A percentile compares a stretch with the other conserved stretches of the same genome.
phyloP scores from a whole-genome alignment of 345 rosid genomes.

The Mercurialis annua region DNA sequence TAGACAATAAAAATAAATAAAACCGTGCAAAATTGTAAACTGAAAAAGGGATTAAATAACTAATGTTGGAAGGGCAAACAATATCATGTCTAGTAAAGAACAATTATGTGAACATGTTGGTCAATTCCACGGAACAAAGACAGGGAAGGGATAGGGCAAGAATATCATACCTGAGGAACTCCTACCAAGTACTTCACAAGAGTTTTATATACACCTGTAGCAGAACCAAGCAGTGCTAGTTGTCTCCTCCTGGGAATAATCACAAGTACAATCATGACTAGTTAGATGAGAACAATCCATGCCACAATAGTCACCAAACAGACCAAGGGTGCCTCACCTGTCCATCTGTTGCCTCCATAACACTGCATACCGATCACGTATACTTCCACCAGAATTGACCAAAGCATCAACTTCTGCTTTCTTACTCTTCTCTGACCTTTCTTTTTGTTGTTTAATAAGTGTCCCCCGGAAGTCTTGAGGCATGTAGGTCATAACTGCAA shows the following conservation, averaged over 20 bases:
- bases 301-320: constrained; percentile 14
- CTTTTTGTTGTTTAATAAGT: constrained; percentile 80
- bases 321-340: constrained; percentile 44
- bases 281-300: constrained; percentile 16
- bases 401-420: constrained; percentile 90
- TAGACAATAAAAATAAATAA: not conserved
- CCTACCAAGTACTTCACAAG: constrained; percentile 97
- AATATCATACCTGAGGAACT: constrained; percentile 80
- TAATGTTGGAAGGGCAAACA: not conserved
- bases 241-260: constrained; percentile 71
- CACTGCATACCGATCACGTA: constrained; percentile 72
- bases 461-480: constrained; percentile 99
- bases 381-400: constrained; percentile 72
- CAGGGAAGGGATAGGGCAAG: not conserved
- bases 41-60: not conserved
- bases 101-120: constrained; percentile 1
- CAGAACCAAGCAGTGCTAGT: constrained; percentile 95
- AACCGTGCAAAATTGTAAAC: not conserved
- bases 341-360: constrained; percentile 98
- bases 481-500: constrained; percentile 96
- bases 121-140: not conserved
- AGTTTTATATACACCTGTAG: constrained; percentile 96
- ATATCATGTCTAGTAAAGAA: not conserved
- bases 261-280: constrained; percentile 15
- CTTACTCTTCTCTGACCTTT: constrained; percentile 96